Base-by-base conservation (phyloP, 805 yeast genomes). In the Candida silvatica region DNA sequence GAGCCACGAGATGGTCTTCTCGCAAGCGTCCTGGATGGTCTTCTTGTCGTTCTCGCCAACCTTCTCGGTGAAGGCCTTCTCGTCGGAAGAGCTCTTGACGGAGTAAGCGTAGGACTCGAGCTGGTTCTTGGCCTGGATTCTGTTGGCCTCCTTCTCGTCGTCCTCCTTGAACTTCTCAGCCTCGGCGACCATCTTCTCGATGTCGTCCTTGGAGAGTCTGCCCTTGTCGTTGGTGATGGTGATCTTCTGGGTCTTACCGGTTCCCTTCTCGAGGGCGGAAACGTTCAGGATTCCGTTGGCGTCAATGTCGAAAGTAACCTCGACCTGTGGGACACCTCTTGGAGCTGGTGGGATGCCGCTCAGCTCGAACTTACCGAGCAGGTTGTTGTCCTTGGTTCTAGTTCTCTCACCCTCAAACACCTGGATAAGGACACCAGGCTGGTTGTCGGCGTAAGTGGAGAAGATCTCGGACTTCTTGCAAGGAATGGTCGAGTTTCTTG, bases 401-500 rank as follows among this genome's bases (percentile, higher is more conserved):
- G 85, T 73, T 54, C 92, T 66, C 57, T 83, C 94, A 45, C 94
- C 94, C 61, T 83, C 92, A 57, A 69, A 88, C 49, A 88, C 97
- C 74, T 88, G 96, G 65, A 88, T 87, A 68, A 87, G 72, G 47
- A 88, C 97, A 80, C 96, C 95, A 51, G 97, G 96, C 71, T 88
- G 97, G 79, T 88, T 87, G 67, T 88, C 97, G 53, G 96, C 90
- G 62, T 84, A 85, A 47, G 97, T 88, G 45, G 96, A 85, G 82
- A 88, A 88, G 47, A 83, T 79, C 74, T 87, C 95, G 28, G 96
- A 85, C 73, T 88, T 88, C 79, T 87, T 87, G 65, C 95, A 84
- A 67, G 97, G 97, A 52, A 88, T 86, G 43, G 96, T 86, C 38
- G 95, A 81, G 83, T 90, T 90, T 77, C 98, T 83, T 71, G 96